Base-by-base conservation (phyloP, 257 asterid genomes). In the Petunia secreta region DNA sequence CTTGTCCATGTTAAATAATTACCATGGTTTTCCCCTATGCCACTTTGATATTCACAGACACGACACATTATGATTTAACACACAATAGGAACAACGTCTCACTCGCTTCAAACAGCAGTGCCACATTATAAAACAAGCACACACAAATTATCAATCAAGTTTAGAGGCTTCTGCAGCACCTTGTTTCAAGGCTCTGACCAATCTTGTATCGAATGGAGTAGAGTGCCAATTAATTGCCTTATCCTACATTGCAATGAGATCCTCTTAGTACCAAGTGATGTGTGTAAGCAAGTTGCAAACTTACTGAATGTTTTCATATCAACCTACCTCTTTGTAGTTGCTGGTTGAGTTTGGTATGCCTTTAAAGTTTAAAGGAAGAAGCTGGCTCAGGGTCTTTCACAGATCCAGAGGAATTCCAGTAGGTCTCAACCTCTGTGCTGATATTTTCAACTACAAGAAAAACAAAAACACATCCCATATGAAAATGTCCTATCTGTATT, bases 271-370 rank as follows among this genome's bases (percentile, higher is more conserved):
- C n/a, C 16, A 9, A 48, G 43, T 48, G 25, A 50, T 34, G 16
- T 46, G 43, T 9, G 10, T 46, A 46, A 50, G 62, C 1, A 15
- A 71, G 62, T 71, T 2, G 77, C 41, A 1, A 60, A 11, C 25
- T 13, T 71, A 48, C 50, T 0, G 2, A 50, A 44, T 8, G 2
- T 9, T 0, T 6, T 82, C 85, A 81, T 50, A 82, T 80, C 73
- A 85, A 38, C 74, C 57, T 87, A 92, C 98, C 97, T 95, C 98
- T 83, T 93, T 91, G 85, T 95, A 91, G 87, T 93, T 95, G 94
- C 97, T 95, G 81, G 91, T 91, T 59, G 97, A 89, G 86, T 94
- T 96, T 54, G 98, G 98, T 81, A 94, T 90, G 86, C 97, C 98
- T 83, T 92, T 96, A 25, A 25, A 25, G 25, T 25, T 25, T 25